A percentile compares a stretch with the other conserved stretches of the same genome.
Conservation (phyloP, 306 rosid species). For the Spatholobus suberectus region DNA sequence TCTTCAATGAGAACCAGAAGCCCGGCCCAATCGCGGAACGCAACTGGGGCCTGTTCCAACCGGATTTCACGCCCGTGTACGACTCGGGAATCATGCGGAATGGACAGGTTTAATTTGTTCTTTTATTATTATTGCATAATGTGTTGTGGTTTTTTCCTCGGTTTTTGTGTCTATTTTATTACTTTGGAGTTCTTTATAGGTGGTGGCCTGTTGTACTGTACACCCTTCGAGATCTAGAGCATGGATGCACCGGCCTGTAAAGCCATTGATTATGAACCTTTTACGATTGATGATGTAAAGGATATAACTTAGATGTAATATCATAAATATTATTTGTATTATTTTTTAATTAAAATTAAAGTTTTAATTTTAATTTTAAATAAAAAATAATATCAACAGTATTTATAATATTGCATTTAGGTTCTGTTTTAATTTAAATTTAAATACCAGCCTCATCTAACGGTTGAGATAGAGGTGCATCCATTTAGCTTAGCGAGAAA, state of each 20-base stretch:
- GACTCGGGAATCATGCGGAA: conserved; percentile 62
- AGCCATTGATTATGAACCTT: not conserved
- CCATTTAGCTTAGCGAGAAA: not conserved
- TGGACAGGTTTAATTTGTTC: conserved; percentile 42
- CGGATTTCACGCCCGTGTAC: conserved; percentile 83
- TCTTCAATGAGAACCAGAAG: conserved; percentile 86
- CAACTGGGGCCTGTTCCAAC: conserved; percentile 82
- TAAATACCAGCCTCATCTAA: not conserved
- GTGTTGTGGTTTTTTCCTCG: no score
- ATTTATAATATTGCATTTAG: no score
- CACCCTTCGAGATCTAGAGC: not conserved
- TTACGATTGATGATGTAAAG: not conserved
- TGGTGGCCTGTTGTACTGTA: no score
- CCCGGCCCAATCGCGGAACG: conserved; percentile 89
- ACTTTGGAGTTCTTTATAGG: no score
- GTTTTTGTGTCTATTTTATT: no score
- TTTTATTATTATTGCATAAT: not conserved
- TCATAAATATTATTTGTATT: no score
- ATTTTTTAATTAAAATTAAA: no score
- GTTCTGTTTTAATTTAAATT: no score
- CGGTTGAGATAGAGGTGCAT: not conserved
- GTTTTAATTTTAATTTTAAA: no score
- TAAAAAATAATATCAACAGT: no score
- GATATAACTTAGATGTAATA: no score
- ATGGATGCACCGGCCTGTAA: not conserved